Evolutionary conservation across 306 rosid species (phyloP).

Genomic region (Rubus idaeus): DNA sequence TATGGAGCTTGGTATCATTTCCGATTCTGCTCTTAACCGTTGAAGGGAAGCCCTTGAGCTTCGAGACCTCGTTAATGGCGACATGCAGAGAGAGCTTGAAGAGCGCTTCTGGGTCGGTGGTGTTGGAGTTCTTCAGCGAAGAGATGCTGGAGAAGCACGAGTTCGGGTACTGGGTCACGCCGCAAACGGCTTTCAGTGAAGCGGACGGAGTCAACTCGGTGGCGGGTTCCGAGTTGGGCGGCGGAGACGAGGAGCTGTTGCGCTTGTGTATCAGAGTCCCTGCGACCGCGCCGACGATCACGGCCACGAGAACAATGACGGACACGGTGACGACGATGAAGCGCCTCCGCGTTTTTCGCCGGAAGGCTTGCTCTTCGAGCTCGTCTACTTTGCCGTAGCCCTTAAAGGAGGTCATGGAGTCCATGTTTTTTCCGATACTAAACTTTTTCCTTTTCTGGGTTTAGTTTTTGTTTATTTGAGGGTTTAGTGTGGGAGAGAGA

Average conservation of each 20-base stretch:
- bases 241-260: constrained; percentile 37
- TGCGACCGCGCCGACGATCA: constrained; percentile 48
- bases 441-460: not conserved
- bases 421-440: constrained; percentile 36
- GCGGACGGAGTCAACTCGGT: constrained; percentile 58
- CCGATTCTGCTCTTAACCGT: constrained; percentile 22
- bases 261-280: constrained; percentile 54
- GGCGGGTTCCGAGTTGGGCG: constrained; percentile 30
- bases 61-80: constrained; percentile 59
- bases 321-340: constrained; percentile 43
- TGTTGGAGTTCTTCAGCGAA: constrained; percentile 45
- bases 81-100: constrained; percentile 75
- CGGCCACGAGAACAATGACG: constrained; percentile 36
- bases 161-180: constrained; percentile 63
- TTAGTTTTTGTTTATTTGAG: not conserved
- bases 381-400: constrained; percentile 87
- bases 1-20: constrained; percentile 18
- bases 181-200: constrained; percentile 65
- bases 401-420: constrained; percentile 69
- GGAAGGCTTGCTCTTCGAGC: constrained; percentile 58
- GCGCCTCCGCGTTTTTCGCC: constrained; percentile 62
- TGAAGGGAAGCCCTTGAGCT: constrained; percentile 29
- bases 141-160: constrained; percentile 70
- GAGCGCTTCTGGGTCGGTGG: constrained; percentile 62
- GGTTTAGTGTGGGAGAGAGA: not conserved